Evolutionary conservation across 2,329 filamentous ascomycete genomes (phyloP).

Genomic region (Coniochaeta prunicola): DNA sequence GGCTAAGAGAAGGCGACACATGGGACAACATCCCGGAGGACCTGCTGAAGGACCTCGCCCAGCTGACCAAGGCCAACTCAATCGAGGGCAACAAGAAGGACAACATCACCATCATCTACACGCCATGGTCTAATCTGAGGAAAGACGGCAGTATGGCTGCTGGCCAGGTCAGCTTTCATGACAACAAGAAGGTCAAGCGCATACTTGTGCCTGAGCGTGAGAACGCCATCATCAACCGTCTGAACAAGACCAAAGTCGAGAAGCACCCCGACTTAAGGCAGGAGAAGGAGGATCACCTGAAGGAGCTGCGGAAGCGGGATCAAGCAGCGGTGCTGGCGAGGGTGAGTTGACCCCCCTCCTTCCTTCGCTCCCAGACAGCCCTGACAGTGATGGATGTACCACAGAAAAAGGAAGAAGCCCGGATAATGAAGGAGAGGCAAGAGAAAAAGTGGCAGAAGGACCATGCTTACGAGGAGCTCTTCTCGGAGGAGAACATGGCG

Average conservation of each 20-base stretch:
- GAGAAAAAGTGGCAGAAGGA: constrained; percentile 92
- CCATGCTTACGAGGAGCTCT: constrained; percentile 94
- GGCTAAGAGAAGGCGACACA: constrained; percentile 66
- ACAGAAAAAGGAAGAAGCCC: constrained; percentile 70
- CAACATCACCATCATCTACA: constrained; percentile 94
- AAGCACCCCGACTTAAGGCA: constrained; percentile 75
- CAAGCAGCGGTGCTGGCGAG: constrained; percentile 53
- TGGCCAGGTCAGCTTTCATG: constrained; percentile 92
- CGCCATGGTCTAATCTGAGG: constrained; percentile 88
- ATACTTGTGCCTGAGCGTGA: constrained; percentile 73
- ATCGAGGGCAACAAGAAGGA: constrained; percentile 99
- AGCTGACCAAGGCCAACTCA: constrained; percentile 96
- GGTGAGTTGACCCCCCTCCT: constrained; percentile 34
- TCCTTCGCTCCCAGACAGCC: not conserved
- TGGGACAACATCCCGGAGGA: constrained; percentile 77
- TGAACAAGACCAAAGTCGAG: constrained; percentile 94
- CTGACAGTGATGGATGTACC: not conserved
- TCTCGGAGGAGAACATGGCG: constrained; percentile 74
- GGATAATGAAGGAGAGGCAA: constrained; percentile 69
- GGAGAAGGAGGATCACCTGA: constrained; percentile 72
- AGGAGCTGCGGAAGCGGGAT: constrained; percentile 65
- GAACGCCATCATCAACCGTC: constrained; percentile 89
- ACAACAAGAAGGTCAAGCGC: constrained; percentile 76
- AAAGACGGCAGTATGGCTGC: constrained; percentile 95
- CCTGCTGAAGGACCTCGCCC: constrained; percentile 81